phyloP scores from a whole-genome alignment of 1,284 basidiomycete genomes.

The Leccinum griseonigrum region DNA sequence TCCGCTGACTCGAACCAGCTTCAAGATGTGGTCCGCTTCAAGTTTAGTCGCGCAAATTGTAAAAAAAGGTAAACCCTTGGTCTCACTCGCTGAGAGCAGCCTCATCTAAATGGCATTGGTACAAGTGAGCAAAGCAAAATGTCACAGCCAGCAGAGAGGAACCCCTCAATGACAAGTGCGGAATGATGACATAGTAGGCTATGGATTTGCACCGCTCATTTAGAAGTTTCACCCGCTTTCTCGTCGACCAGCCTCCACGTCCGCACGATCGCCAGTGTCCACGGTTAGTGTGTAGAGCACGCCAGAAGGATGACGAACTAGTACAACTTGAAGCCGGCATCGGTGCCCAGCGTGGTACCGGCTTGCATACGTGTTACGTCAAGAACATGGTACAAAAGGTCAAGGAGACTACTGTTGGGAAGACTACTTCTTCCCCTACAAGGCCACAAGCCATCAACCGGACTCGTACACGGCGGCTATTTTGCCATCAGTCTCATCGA shows the following conservation, averaged over 20 bases:
- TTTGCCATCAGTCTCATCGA: conserved; percentile 28
- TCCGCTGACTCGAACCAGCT: background rate
- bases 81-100: background rate
- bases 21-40: background rate
- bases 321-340: conserved; percentile 68
- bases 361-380: conserved; percentile 81
- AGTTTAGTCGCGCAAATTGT: background rate
- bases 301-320: conserved; percentile 83
- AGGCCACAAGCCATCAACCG: conserved; percentile 10
- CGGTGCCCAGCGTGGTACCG: conserved; percentile 85
- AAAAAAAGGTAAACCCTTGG: background rate
- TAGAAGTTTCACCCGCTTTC: background rate
- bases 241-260: conserved; percentile 33
- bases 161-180: background rate
- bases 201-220: background rate
- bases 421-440: conserved; percentile 24
- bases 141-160: background rate
- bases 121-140: background rate
- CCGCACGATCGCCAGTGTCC: conserved; percentile 71
- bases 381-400: conserved; percentile 46
- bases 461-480: background rate
- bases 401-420: conserved; percentile 35
- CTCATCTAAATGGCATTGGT: background rate
- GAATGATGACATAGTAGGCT: conserved; percentile 7
- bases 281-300: conserved; percentile 81